Evolutionary conservation across 306 rosid genomes (phyloP).

Genomic region (Psophocarpus tetragonolobus): DNA sequence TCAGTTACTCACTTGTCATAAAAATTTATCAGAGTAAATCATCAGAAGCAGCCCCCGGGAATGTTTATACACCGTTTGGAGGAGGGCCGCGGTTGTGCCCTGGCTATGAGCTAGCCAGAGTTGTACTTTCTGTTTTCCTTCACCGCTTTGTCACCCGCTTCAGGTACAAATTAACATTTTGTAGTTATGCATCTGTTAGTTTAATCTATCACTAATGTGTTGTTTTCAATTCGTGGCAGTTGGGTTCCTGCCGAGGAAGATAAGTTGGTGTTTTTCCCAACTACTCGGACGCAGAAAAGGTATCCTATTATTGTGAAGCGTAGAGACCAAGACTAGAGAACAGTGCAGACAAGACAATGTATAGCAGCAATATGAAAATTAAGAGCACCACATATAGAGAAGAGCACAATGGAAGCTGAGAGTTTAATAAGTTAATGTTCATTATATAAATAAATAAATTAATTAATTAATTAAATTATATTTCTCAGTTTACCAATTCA

Average conservation of each 20-base stretch:
- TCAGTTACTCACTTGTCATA: conserved; percentile 16
- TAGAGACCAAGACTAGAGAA: conserved; percentile 36
- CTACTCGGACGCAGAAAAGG: conserved; percentile 91
- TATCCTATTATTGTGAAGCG: conserved; percentile 72
- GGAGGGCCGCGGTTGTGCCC: conserved; percentile 98
- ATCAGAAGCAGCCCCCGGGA: conserved; percentile 52
- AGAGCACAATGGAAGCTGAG: neutral
- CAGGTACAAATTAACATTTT: conserved; percentile 60
- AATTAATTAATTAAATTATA: conserved; percentile 20
- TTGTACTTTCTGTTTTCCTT: conserved; percentile 89
- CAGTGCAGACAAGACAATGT: conserved; percentile 20
- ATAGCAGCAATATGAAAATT: conserved; percentile 18
- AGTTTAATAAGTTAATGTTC: conserved; percentile 23
- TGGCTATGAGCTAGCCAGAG: conserved; percentile 95
- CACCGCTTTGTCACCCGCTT: conserved; percentile 82
- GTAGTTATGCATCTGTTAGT: neutral
- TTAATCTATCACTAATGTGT: conserved; percentile 2
- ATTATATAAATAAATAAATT: too few relatives aligned
- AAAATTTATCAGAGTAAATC: conserved; percentile 54
- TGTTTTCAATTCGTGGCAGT: conserved; percentile 46
- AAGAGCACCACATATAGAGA: neutral
- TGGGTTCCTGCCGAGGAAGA: conserved; percentile 97
- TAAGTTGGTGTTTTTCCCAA: conserved; percentile 92
- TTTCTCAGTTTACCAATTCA: conserved; percentile 1
- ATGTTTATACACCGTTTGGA: conserved; percentile 88